phyloP scores from a whole-genome alignment of 768 basidiomycete genomes.

The Tricholoma flavovirens region DNA sequence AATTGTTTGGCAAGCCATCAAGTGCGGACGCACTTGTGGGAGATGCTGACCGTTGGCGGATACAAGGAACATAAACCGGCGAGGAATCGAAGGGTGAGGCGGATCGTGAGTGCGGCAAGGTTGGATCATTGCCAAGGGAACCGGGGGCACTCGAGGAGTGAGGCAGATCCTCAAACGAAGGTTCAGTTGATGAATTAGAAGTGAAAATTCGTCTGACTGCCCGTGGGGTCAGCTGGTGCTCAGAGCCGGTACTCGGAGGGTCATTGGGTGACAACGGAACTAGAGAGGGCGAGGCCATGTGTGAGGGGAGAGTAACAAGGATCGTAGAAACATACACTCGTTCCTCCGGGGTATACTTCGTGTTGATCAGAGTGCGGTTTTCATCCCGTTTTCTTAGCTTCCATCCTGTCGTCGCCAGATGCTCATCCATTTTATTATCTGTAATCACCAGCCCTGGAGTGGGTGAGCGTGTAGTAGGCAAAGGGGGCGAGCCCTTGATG shows the following conservation, averaged over 20 bases:
- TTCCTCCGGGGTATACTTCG: conserved; percentile 45
- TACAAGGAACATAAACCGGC: conserved; percentile 16
- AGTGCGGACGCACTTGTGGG: conserved; percentile 20
- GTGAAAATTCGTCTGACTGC: conserved; percentile 33
- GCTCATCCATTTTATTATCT: conserved; percentile 46
- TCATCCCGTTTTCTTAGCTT: conserved; percentile 56
- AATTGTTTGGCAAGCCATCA: conserved; percentile 2
- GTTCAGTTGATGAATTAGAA: conserved; percentile 15
- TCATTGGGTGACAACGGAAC: conserved; percentile 8
- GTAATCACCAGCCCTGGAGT: conserved; percentile 53
- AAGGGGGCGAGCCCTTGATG: conserved; percentile 57
- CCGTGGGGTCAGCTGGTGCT: conserved; percentile 37
- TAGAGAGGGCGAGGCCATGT: conserved; percentile 14
- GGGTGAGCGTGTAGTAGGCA: conserved; percentile 69
- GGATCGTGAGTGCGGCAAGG: conserved; percentile 1
- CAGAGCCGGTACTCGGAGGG: conserved; percentile 12
- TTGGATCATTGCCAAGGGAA: background rate
- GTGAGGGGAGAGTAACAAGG: conserved; percentile 34
- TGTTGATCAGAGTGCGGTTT: conserved; percentile 48
- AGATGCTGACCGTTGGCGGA: conserved; percentile 28
- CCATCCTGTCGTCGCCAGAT: conserved; percentile 46
- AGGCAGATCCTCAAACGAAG: background rate
- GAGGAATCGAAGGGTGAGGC: conserved; percentile 18
- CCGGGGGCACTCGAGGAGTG: conserved; percentile 1
- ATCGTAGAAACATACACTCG: conserved; percentile 48